Conservation (phyloP, 2,329 filamentous ascomycete genomes). For the Colletotrichum acutatum region DNA sequence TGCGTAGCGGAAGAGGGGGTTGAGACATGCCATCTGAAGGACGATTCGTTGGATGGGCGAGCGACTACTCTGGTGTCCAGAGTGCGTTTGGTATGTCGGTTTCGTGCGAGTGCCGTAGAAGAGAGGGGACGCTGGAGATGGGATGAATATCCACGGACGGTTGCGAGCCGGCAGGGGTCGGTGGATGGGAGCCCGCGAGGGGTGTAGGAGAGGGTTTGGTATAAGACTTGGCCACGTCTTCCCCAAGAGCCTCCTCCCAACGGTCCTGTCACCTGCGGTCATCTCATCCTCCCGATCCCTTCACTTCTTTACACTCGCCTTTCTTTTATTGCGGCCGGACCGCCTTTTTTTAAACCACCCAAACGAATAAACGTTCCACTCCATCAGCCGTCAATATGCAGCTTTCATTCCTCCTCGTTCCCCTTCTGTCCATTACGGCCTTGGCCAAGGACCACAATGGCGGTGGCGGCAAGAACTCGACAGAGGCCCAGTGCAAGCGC, state of each 20-base stretch:
- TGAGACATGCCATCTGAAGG: constrained; percentile 35
- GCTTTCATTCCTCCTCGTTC: constrained; percentile 28
- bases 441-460: constrained; percentile 44
- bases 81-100: constrained; percentile 32
- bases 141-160: constrained; percentile 24
- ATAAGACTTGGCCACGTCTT: constrained; percentile 31
- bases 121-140: constrained; percentile 9
- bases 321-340: constrained; percentile 34
- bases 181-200: constrained; percentile 11
- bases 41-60: constrained; percentile 24
- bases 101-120: constrained; percentile 32
- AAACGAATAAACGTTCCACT: not conserved
- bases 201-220: constrained; percentile 31
- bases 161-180: constrained; percentile 8
- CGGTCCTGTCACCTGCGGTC: constrained; percentile 20
- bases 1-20: constrained; percentile 1
- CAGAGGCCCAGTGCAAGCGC: constrained; percentile 46
- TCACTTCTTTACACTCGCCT: constrained; percentile 16
- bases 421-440: constrained; percentile 21
- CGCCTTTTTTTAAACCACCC: constrained; percentile 14
- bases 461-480: constrained; percentile 38
- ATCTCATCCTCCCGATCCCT: constrained; percentile 24
- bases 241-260: not conserved
- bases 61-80: constrained; percentile 7
- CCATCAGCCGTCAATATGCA: constrained; percentile 27